Evolutionary conservation across 441 rosid species (phyloP), one percentile per base, ranked within the genome.

Genomic region (Raphanus hybrid): DNA sequence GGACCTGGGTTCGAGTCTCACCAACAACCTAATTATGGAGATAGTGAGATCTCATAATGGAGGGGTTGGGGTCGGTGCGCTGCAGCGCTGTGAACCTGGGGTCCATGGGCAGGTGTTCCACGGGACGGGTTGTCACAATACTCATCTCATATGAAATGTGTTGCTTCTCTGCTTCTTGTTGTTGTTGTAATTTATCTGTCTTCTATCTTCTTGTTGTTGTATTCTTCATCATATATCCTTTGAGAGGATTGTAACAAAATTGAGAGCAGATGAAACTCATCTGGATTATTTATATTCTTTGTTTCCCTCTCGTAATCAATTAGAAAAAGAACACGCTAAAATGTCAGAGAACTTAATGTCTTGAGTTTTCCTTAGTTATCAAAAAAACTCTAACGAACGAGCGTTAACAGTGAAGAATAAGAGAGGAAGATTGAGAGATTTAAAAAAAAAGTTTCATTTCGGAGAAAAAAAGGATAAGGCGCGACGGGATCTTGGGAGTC

Each of bases 401-500:
- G 23, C 23, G 23, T 20, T 20, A 54, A 70, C 7, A 16, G 0
- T n/a, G 20, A 43, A 67, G 16, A 20, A 20, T 20, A 15, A 20
- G 23, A 20, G 23, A 20, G 5, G 12, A 57, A 35, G 63, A 43
- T 20, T 1, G 39, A 32, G 41, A 68, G 63, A 62, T 63, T 43
- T 37, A 64, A 70, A 39, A 55, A 64, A 1, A 43, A 39, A 11
- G 3, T 15, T 3, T 15, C 11, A 2, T 39, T 37, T 37, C 2
- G 43, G 10, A 37, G 43, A 20, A 20, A 37, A 8, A 39, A 39
- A 39, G 45, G 45, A 58, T 90, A 92, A 80, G 81, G 58, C 78
- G 80, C 70, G 90, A 82, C 75, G 94, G 92, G 93, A 88, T 92
- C 86, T 82, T 94, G 83, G 97, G 92, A 15, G 1, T 20, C 23